Percentiles rank a stretch among this genome's conserved stretches.
These are phyloP conservation scores for Fusarium oxysporum DNA, from an alignment of 2,329 filamentous ascomycete species.

Conservation along the genomic window DNA sequence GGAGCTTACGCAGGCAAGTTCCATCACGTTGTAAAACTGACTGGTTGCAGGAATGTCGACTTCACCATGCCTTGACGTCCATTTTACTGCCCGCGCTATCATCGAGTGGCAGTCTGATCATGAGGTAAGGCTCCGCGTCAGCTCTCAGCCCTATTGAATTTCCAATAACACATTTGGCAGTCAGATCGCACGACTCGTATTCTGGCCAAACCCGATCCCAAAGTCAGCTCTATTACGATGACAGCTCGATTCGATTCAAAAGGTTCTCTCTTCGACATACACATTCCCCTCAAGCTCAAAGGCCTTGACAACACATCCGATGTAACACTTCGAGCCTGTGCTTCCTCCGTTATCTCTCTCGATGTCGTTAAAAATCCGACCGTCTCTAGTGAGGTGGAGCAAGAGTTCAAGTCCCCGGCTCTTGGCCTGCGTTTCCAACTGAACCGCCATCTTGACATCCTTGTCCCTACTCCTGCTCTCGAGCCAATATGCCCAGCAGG, in stretches of 20 bases:
- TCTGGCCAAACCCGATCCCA: conserved; percentile 9
- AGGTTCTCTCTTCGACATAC: conserved; percentile 5
- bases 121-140: background rate
- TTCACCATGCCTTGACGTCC: conserved; percentile 9
- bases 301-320: conserved; percentile 2
- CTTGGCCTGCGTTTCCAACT: conserved; percentile 8
- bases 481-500: conserved; percentile 13
- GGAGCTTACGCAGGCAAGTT: background rate
- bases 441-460: background rate
- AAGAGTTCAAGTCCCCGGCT: conserved; percentile 10
- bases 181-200: background rate
- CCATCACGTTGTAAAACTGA: background rate
- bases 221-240: background rate
- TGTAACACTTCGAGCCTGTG: background rate
- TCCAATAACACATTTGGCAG: background rate
- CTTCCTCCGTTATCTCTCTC: conserved; percentile 13
- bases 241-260: conserved; percentile 7
- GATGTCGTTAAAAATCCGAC: background rate
- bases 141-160: background rate
- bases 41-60: conserved; percentile 15
- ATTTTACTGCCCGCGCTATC: conserved; percentile 12
- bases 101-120: conserved; percentile 7
- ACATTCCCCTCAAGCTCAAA: conserved; percentile 24
- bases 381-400: background rate
- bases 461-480: background rate